Percentiles rank a stretch among this genome's conserved stretches.
Evolutionary conservation across 805 yeast species (phyloP).

Genomic region (Lipomyces lipofer): DNA sequence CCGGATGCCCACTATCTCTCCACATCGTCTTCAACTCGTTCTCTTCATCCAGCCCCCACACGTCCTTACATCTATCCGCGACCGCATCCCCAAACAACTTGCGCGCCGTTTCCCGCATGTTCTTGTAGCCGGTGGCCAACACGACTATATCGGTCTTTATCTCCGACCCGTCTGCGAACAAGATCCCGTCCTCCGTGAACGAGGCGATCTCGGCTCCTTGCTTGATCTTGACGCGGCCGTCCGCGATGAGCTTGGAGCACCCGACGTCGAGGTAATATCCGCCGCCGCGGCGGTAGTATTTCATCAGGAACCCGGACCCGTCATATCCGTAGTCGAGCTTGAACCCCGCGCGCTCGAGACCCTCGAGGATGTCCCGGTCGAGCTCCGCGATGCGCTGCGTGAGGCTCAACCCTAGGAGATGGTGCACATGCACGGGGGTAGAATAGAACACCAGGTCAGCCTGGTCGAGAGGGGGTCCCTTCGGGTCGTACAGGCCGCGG

Average conservation of each 20-base stretch:
- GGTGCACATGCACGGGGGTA: slow-evolving; percentile 40
- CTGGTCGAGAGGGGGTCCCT: slow-evolving; percentile 44
- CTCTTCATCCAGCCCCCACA: slow-evolving; percentile 48
- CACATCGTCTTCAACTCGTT: slow-evolving; percentile 45
- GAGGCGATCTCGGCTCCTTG: slow-evolving; percentile 40
- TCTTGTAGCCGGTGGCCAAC: slow-evolving; percentile 48
- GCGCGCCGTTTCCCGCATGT: slow-evolving; percentile 47
- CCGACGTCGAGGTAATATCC: slow-evolving; percentile 52
- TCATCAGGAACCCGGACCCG: slow-evolving; percentile 46
- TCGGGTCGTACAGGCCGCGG: slow-evolving; percentile 42
- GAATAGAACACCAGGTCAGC: slow-evolving; percentile 44
- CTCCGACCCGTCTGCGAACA: slow-evolving; percentile 43
- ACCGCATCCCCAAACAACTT: slow-evolving; percentile 44
- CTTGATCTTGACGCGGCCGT: slow-evolving; percentile 43
- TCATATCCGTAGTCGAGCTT: slow-evolving; percentile 47
- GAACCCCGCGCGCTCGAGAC: slow-evolving; percentile 42
- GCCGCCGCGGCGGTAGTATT: slow-evolving; percentile 46
- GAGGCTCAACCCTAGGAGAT: slow-evolving; percentile 42
- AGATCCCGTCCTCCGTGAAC: slow-evolving; percentile 43
- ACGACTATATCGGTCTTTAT: slow-evolving; percentile 45
- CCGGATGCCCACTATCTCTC: slow-evolving; percentile 45
- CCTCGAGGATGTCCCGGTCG: slow-evolving; percentile 40
- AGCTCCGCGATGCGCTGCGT: slow-evolving; percentile 39
- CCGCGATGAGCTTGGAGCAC: slow-evolving; percentile 44
- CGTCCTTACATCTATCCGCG: slow-evolving; percentile 41